Conservation (phyloP, 371 early-diverging fungal genomes). For the Actinomortierella ambigua region DNA sequence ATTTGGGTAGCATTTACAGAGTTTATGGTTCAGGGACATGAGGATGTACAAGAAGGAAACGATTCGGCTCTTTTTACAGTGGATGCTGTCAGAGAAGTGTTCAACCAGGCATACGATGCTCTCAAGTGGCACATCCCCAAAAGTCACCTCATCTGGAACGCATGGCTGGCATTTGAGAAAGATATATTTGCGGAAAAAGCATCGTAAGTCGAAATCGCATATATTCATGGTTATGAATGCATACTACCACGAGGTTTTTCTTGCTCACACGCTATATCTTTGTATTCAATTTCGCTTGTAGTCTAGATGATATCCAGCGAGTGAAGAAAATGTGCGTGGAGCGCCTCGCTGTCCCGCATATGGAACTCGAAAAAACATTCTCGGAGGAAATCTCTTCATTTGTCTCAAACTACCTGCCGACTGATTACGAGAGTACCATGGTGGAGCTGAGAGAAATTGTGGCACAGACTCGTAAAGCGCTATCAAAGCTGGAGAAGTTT, state of each 20-base stretch:
- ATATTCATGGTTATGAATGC: no score
- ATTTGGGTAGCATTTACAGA: constrained; percentile 38
- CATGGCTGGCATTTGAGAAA: constrained; percentile 20
- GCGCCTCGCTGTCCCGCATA: constrained; percentile 27
- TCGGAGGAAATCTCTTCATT: constrained; percentile 22
- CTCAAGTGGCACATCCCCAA: constrained; percentile 19
- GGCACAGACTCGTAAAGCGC: constrained; percentile 7
- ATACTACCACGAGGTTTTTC: no score
- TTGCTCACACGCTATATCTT: no score
- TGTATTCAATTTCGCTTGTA: constrained; percentile 1
- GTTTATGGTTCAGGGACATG: constrained; percentile 27
- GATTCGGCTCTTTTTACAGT: constrained; percentile 13
- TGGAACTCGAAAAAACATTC: constrained; percentile 23
- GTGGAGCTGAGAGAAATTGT: constrained; percentile 12
- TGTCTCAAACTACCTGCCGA: constrained; percentile 12
- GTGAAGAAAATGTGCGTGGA: constrained; percentile 22
- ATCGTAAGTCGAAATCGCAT: no score
- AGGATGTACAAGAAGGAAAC: constrained; percentile 18
- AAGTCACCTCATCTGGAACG: constrained; percentile 38
- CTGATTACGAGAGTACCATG: constrained; percentile 28
- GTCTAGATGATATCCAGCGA: constrained; percentile 19
- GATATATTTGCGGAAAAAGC: no score
- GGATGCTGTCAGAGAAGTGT: constrained; percentile 11
- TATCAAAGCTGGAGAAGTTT: constrained; percentile 10
- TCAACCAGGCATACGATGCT: constrained; percentile 17